Evolutionary conservation across 148 eudicot genomes (phyloP).

Genomic region (Vaccinium vitisidaea): DNA sequence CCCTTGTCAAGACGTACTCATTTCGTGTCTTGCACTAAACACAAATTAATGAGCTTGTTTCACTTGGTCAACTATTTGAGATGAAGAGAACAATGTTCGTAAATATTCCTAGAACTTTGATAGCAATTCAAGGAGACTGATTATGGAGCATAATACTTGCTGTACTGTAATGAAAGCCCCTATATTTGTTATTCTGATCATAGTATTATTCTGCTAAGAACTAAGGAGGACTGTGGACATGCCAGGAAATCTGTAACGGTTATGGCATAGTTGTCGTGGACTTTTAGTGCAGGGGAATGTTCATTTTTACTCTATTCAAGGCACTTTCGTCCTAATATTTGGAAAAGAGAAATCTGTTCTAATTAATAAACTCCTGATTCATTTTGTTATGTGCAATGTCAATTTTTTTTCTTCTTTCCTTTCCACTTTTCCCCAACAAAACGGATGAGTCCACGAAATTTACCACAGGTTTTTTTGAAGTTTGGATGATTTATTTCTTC

Average conservation of each 20-base stretch:
- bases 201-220: neutral
- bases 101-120: neutral
- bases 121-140: slow-evolving; percentile 1
- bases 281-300: neutral
- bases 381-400: neutral
- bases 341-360: neutral
- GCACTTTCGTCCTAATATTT: neutral
- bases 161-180: neutral
- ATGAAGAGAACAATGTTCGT: neutral
- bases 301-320: neutral
- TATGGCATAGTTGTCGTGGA: neutral
- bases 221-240: neutral
- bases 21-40: neutral
- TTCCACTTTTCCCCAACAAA: neutral
- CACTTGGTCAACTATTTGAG: neutral
- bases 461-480: neutral
- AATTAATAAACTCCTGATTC: neutral
- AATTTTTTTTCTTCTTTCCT: neutral
- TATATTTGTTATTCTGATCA: neutral
- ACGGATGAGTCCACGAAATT: neutral
- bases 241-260: neutral
- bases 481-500: slow-evolving; percentile 14
- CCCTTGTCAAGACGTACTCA: neutral
- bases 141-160: slow-evolving; percentile 7
- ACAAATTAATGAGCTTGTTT: neutral